Evolutionary conservation across 345 rosid genomes (phyloP), one percentile per base, ranked within the genome.

Genomic region (Arabidopsis suecica): DNA sequence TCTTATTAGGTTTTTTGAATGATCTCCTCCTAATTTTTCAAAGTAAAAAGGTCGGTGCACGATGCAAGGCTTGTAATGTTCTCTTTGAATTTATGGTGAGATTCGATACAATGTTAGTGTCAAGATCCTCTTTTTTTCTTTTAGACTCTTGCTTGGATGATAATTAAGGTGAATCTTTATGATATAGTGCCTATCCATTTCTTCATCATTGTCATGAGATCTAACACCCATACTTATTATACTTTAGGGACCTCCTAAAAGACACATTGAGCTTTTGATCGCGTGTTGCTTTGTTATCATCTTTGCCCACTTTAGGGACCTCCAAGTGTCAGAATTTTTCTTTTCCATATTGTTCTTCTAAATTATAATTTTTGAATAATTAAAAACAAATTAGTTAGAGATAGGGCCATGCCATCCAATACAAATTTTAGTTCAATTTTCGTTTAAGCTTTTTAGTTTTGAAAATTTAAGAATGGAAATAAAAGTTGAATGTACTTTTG

Each of bases 111-210:
- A 65, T 65, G 71, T 56, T 68, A 56, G 47, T 56, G 72, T 70
- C 76, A 77, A 71, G 56, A 71, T 65, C 72, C 76, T 12, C 60
- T 71, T 57, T 62, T 9, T 37, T 41, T n/a, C 49, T 42, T 16
- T 44, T 76, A 51, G 68, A 53, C 57, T 76, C 69, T 60, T 53
- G 18, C 69, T 50, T 53, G 13, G 75, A 62, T 62, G 73, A 78
- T 75, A 68, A 16, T 47, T 16, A 20, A 71, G 78, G 73, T 82
- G 80, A 82, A 79, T 79, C 73, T 61, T 42, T 72, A 53, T 57
- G 72, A 76, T 56, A 71, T 77, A 64, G 81, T 79, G 81, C 83
- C 22, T 72, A 65, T 79, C 85, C 37, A 75, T 61, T 79, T 82
- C 73, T 56, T 78, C 78, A 70, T 74, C 56, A 64, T 42, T 53